Conservation (phyloP, 306 rosid species). For the Sicyos edulis region DNA sequence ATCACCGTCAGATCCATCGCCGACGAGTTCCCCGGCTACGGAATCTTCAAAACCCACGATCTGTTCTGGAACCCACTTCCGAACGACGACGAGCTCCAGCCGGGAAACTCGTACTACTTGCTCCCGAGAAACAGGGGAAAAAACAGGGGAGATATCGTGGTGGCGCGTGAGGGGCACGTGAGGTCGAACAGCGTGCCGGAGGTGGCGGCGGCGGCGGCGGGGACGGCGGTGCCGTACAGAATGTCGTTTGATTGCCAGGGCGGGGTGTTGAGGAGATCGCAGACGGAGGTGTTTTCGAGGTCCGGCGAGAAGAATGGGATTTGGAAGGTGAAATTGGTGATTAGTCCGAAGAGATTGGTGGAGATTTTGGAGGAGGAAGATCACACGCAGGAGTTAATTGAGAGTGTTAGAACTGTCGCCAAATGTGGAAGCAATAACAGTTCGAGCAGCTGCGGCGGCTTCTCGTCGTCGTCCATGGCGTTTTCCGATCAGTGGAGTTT, state of each 20-base stretch:
- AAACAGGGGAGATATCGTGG: not conserved
- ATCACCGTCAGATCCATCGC: slow-evolving; percentile 56
- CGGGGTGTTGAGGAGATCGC: slow-evolving; percentile 41
- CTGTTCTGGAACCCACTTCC: slow-evolving; percentile 73
- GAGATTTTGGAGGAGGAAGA: slow-evolving; percentile 71
- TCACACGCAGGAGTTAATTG: slow-evolving; percentile 59
- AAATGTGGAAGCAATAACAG: slow-evolving; percentile 42
- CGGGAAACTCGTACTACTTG: slow-evolving; percentile 57
- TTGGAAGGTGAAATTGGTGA: slow-evolving; percentile 87
- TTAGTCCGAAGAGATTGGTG: slow-evolving; percentile 53
- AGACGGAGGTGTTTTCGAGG: slow-evolving; percentile 26
- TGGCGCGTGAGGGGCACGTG: slow-evolving; percentile 43
- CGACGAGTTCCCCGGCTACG: slow-evolving; percentile 58
- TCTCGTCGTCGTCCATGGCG: slow-evolving; percentile 29
- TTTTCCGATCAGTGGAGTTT: slow-evolving; percentile 74
- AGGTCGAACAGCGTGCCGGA: slow-evolving; percentile 57
- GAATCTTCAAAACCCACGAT: slow-evolving; percentile 62
- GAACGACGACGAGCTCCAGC: slow-evolving; percentile 39
- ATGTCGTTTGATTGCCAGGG: slow-evolving; percentile 66
- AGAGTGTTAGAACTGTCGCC: slow-evolving; percentile 68
- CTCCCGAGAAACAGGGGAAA: slow-evolving; percentile 40
- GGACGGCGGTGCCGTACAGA: slow-evolving; percentile 41
- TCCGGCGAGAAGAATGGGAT: slow-evolving; percentile 13
- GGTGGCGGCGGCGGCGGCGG: not conserved
- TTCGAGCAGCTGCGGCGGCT: slow-evolving; percentile 7